These are phyloP conservation scores for Colletotrichum cereale DNA, from an alignment of 2,329 filamentous ascomycete species.

Conservation along the genomic window DNA sequence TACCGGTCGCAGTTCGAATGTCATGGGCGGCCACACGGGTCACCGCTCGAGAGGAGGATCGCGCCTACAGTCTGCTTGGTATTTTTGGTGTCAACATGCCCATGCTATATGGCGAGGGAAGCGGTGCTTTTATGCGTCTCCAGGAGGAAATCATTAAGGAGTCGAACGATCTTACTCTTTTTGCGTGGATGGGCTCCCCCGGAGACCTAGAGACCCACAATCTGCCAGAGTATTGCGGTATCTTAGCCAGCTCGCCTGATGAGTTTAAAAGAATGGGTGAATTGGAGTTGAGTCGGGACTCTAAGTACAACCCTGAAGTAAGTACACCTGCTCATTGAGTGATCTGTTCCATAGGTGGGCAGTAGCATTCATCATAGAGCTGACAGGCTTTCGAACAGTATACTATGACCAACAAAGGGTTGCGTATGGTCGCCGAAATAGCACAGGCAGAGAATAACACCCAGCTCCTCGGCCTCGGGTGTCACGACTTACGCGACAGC, in stretches of 20 bases:
- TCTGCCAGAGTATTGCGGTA: not conserved
- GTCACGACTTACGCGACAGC: not conserved
- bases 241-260: not conserved
- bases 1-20: slow-evolving; percentile 39
- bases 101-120: slow-evolving; percentile 45
- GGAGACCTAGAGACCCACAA: not conserved
- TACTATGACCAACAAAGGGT: not conserved
- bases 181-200: not conserved
- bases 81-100: slow-evolving; percentile 46
- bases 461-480: not conserved
- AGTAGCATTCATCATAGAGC: not conserved
- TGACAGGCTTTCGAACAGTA: not conserved
- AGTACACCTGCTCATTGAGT: not conserved
- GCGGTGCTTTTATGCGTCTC: slow-evolving; percentile 42
- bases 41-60: slow-evolving; percentile 43
- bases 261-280: not conserved
- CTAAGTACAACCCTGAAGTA: not conserved
- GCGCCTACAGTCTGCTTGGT: slow-evolving; percentile 46
- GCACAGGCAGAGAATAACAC: not conserved
- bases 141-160: slow-evolving; percentile 18
- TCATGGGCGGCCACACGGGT: slow-evolving; percentile 45
- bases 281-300: not conserved
- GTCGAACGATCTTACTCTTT: not conserved
- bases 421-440: not conserved
- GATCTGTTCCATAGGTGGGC: not conserved